Evolutionary conservation across 331 rosid genomes (phyloP).

Genomic region (Quercus lobata): DNA sequence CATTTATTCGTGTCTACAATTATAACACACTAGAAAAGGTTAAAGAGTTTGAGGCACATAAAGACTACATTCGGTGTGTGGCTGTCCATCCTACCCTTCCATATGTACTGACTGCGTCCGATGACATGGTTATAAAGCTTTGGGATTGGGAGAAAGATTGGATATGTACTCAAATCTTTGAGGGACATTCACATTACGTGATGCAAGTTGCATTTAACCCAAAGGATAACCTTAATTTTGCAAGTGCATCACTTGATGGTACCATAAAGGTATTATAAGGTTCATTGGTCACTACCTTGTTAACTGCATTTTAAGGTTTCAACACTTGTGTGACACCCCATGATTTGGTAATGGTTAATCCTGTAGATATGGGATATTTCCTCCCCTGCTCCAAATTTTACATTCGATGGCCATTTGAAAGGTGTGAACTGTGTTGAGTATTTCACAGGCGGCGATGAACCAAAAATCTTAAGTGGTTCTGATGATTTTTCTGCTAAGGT

Average conservation of each 20-base stretch:
- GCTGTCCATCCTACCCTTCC: conserved; percentile 78
- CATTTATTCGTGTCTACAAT: conserved; percentile 60
- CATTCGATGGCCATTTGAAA: conserved; percentile 68
- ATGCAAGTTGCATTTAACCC: conserved; percentile 87
- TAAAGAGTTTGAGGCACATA: conserved; percentile 62
- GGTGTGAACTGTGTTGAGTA: conserved; percentile 82
- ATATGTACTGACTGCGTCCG: conserved; percentile 74
- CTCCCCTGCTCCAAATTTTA: conserved; percentile 65
- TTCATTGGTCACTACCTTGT: background rate
- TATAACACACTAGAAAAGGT: conserved; percentile 57
- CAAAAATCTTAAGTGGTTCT: conserved; percentile 71
- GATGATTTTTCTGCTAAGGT: conserved; percentile 84
- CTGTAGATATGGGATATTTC: conserved; percentile 68
- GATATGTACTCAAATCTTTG: conserved; percentile 59
- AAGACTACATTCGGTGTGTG: conserved; percentile 75
- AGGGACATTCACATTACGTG: conserved; percentile 84
- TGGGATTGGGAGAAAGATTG: conserved; percentile 88
- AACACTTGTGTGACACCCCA: background rate
- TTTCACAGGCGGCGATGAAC: conserved; percentile 60
- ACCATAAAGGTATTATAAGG: conserved; percentile 63
- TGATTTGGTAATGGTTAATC: background rate
- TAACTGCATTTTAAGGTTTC: background rate
- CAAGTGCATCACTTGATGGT: conserved; percentile 85
- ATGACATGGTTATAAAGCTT: conserved; percentile 69
- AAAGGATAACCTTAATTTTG: conserved; percentile 62